These are phyloP conservation scores for Pythium sp. DNA, from an alignment of 352 stramenopile genomes.

Conservation along the genomic window DNA sequence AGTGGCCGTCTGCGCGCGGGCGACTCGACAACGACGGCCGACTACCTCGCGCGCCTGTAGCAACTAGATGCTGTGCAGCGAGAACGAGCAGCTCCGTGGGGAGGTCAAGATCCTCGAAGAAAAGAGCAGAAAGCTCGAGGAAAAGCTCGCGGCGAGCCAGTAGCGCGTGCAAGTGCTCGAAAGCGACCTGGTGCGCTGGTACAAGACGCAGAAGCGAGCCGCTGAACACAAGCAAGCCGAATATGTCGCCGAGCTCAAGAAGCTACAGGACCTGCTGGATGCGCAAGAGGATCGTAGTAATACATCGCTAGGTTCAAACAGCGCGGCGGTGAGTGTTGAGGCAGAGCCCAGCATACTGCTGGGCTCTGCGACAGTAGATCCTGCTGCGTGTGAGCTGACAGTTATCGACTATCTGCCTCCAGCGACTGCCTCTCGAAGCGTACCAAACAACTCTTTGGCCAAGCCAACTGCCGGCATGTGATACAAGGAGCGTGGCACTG, in stretches of 20 bases:
- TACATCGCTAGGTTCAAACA: neutral
- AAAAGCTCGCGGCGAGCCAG: conserved; percentile 17
- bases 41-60: conserved; percentile 9
- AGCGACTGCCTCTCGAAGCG: neutral
- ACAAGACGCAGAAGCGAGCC: conserved; percentile 31
- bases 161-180: conserved; percentile 31
- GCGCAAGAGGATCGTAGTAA: neutral
- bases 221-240: conserved; percentile 18
- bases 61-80: conserved; percentile 33
- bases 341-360: conserved; percentile 5
- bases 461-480: neutral
- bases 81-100: conserved; percentile 36
- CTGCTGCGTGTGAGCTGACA: too few relatives aligned
- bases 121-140: conserved; percentile 16
- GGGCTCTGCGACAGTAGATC: too few relatives aligned
- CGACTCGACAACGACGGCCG: neutral
- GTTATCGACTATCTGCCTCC: too few relatives aligned
- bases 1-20: neutral
- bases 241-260: conserved; percentile 23
- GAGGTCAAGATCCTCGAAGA: conserved; percentile 15
- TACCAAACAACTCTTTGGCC: neutral
- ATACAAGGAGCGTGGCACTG: neutral
- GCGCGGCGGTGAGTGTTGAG: neutral
- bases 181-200: conserved; percentile 38
- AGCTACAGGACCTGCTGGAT: conserved; percentile 22